Evolutionary conservation across 192 early-diverging fungal genomes (phyloP), one percentile per base, ranked within the genome.

Genomic region (Umbelopsis isabellina): DNA sequence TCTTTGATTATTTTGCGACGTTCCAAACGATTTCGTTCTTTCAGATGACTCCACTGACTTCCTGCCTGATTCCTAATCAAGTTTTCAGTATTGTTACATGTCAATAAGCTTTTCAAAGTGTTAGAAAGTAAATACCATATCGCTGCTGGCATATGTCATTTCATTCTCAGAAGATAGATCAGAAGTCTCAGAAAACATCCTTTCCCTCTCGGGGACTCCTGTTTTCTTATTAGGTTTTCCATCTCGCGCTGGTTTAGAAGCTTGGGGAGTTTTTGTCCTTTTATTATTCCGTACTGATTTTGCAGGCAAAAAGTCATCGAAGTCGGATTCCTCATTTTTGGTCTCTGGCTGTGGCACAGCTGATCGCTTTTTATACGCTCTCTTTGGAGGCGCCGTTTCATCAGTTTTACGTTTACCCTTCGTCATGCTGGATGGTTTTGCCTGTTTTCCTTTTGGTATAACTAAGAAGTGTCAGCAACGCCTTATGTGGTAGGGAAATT

Each of bases 161-260:
- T 61, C 52, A 12, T 49, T 30, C 3, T 70, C 51, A 11, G 68
- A 75, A 23, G 74, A 75, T 2, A 75, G 37, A n/a, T 70, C 74
- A 16, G 74, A 75, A 9, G 46, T 23, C 50, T 61, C 18, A 44
- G 46, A 48, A 18, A 35, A 7, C 11, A 10, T 18, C 25, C 13
- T 37, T 4, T 50, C 27, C 11, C 49, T 64, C 15, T 51, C 35
- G 20, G 30, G 65, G 13, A 11, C 27, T 49, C 50, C 47, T 35
- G 3, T 30, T 49, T 50, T 68, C 46, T 50, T 50, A 13, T 20
- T 49, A 16, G 12, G 25, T 13, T 51, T 41, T 30, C 51, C 49
- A 20, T 5, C 27, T 9, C 18, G 11, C 3, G 49, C 33, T 25
- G 20, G 1, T 21, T 18, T 27, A 66, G 45, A 46, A 6, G 22